A percentile compares a stretch with the other conserved stretches of the same genome.
Evolutionary conservation across 2,329 filamentous ascomycete genomes (phyloP).

Genomic region (Fusarium burgessii): DNA sequence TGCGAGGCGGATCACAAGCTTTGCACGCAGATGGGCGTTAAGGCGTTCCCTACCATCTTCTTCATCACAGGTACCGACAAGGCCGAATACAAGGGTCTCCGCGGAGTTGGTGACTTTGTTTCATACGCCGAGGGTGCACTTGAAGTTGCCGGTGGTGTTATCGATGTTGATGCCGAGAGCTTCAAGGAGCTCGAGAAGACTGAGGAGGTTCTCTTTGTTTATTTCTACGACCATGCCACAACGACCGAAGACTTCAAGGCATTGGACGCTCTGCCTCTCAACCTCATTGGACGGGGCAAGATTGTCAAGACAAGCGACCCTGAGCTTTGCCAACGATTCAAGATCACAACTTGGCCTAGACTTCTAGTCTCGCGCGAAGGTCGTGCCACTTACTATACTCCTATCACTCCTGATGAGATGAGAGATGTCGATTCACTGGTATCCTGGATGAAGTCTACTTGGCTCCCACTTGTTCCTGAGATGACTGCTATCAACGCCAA

Average conservation of each 20-base stretch:
- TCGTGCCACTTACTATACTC: constrained; percentile 89
- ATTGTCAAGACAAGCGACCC: constrained; percentile 91
- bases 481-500: constrained; percentile 90
- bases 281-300: constrained; percentile 89
- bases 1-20: constrained; percentile 87
- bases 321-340: constrained; percentile 82
- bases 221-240: constrained; percentile 97
- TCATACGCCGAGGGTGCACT: constrained; percentile 88
- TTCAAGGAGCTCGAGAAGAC: constrained; percentile 90
- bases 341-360: constrained; percentile 97
- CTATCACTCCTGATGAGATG: constrained; percentile 90
- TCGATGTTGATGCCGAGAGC: constrained; percentile 79
- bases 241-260: constrained; percentile 92
- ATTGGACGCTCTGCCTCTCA: constrained; percentile 86
- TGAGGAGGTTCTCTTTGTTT: constrained; percentile 95
- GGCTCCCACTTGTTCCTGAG: constrained; percentile 96
- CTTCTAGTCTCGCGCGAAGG: constrained; percentile 90
- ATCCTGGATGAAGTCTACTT: constrained; percentile 95
- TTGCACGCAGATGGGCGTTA: constrained; percentile 90
- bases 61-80: constrained; percentile 94
- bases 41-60: constrained; percentile 87
- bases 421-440: constrained; percentile 83
- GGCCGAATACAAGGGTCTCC: constrained; percentile 91
- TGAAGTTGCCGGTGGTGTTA: constrained; percentile 79
- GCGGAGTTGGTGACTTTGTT: constrained; percentile 90